Evolutionary conservation across 78 protist species (phyloP).

Genomic region (Blattamonas nauphoetae): DNA sequence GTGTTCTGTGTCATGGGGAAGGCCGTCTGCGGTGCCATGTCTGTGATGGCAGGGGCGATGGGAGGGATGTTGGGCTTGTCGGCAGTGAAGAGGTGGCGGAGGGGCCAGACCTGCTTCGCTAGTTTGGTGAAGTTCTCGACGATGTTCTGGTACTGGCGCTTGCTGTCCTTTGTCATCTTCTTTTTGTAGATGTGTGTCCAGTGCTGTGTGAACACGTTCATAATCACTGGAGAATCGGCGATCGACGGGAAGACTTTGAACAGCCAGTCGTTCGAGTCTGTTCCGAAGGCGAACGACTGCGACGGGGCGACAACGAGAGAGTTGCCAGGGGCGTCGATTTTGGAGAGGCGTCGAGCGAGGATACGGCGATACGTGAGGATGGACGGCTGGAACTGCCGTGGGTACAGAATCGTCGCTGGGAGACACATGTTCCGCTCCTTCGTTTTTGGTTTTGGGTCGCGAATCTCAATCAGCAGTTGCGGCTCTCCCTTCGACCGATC

Average conservation of each 20-base stretch:
- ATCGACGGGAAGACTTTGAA: background rate
- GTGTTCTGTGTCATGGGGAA: background rate
- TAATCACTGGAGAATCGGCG: background rate
- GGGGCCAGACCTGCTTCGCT: background rate
- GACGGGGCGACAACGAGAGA: background rate
- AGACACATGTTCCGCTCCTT: background rate
- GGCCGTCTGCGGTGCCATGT: background rate
- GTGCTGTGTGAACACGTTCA: background rate
- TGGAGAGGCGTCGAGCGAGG: background rate
- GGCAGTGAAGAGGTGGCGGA: background rate
- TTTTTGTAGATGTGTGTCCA: background rate
- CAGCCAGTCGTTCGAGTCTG: background rate
- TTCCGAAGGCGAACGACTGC: background rate
- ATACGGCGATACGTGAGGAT: background rate
- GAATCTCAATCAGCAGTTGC: background rate
- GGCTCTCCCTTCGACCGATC: background rate
- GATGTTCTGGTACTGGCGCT: background rate
- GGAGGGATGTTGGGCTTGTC: background rate
- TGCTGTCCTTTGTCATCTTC: background rate
- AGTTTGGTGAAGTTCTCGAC: background rate
- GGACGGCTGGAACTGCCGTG: background rate
- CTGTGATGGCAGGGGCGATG: background rate
- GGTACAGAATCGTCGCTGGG: background rate
- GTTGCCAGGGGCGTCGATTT: background rate
- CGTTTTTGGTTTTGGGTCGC: background rate